These are phyloP conservation scores for cucumber (Cucumis sativus) DNA, from an alignment of 306 rosid species.

Conservation along the genomic window Cucumber_9930_V3 NC_026660.2:768001-768500, in stretches of 20 bases:
- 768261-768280: constrained; percentile 5
- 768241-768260: neutral
- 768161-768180: constrained; percentile 95
- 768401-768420: constrained; percentile 80
- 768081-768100: neutral
- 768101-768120: neutral
- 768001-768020: neutral
- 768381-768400: constrained; percentile 73
- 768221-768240: constrained; percentile 26
- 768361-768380: constrained; percentile 90
- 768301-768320: constrained; percentile 13
- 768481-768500: neutral
- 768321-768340: constrained; percentile 92
- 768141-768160: constrained; percentile 19
- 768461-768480: neutral
- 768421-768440: constrained; percentile 11
- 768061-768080: constrained; percentile 1
- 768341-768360: constrained; percentile 64
- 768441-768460: neutral
- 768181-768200: constrained; percentile 64
- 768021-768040: neutral
- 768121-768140: constrained; percentile 8
- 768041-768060: neutral
- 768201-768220: constrained; percentile 93
- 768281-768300: neutral